A percentile compares a stretch with the other conserved stretches of the same genome.
These are phyloP conservation scores for Lithocarpus polystachyus DNA, from an alignment of 306 rosid genomes.

Conservation along the genomic window DNA sequence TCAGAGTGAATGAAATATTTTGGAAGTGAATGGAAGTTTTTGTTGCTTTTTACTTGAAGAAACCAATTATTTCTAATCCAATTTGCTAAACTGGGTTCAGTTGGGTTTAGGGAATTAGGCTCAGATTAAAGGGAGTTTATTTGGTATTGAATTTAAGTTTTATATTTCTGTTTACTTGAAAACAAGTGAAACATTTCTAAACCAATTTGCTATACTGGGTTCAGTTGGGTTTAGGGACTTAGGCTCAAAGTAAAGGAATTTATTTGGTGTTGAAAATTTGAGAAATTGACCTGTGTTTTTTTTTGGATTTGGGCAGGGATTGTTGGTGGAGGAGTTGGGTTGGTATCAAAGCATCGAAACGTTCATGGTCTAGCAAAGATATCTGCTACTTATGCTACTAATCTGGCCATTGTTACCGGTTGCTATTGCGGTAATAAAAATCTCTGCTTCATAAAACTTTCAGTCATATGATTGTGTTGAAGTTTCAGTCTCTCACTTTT, in stretches of 20 bases:
- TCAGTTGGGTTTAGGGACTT: slow-evolving; percentile 2
- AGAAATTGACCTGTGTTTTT: background rate
- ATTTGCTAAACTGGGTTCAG: background rate
- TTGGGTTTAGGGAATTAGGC: slow-evolving; percentile 3
- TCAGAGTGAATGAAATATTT: background rate
- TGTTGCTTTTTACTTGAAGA: background rate
- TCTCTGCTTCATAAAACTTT: slow-evolving; percentile 1
- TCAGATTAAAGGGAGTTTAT: background rate
- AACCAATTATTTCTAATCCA: background rate
- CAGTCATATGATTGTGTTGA: background rate
- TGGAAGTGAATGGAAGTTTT: background rate
- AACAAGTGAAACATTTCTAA: background rate
- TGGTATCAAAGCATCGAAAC: slow-evolving; percentile 71
- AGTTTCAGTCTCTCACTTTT: background rate
- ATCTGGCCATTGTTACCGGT: slow-evolving; percentile 66
- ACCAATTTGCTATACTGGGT: background rate
- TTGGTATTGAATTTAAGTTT: background rate
- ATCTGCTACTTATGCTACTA: slow-evolving; percentile 69
- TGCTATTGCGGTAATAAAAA: slow-evolving; percentile 76
- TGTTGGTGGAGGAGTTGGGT: slow-evolving; percentile 82
- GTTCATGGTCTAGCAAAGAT: slow-evolving; percentile 58
- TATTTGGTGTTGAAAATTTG: background rate
- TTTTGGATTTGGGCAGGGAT: slow-evolving; percentile 43
- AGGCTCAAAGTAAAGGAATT: background rate
- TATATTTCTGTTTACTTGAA: background rate